Percentiles rank a stretch among this genome's conserved stretches.
Evolutionary conservation across 176 grass and related monocot genomes (phyloP).

Genomic region (Eremochloa ophiuroides): DNA sequence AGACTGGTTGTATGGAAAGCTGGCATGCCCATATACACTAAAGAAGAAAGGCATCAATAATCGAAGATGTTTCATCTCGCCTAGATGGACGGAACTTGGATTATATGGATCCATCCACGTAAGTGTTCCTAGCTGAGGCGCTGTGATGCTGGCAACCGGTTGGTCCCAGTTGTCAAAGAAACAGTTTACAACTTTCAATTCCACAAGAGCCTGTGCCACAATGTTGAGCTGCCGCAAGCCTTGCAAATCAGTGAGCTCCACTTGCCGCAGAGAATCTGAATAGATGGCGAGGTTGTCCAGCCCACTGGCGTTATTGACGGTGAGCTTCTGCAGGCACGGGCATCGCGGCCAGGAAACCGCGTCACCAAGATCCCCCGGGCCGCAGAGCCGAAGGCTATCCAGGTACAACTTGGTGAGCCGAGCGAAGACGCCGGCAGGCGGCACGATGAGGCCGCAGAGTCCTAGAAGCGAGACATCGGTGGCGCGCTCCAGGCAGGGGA

Average conservation of each 20-base stretch:
- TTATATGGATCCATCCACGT: no score
- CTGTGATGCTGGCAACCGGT: no score
- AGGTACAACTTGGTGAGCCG: background rate
- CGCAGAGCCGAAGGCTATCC: rapidly evolving
- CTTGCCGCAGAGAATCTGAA: background rate
- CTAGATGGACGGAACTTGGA: no score
- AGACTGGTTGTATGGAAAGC: no score
- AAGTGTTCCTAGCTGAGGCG: no score
- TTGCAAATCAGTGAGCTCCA: rapidly evolving
- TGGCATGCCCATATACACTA: no score
- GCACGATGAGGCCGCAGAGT: background rate
- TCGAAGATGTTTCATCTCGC: no score
- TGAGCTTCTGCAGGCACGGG: background rate
- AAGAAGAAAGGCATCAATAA: no score
- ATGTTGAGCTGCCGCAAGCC: background rate
- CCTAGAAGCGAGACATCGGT: background rate
- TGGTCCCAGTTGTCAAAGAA: no score
- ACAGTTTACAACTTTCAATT: rapidly evolving
- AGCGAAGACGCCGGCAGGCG: background rate
- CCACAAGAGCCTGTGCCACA: background rate
- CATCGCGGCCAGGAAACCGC: background rate
- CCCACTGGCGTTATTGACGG: background rate
- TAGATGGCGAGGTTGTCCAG: background rate
- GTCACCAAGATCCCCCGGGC: background rate
- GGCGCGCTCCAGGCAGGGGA: slow-evolving; percentile 16